phyloP scores from a whole-genome alignment of 1,139 yeast genomes.

The Scheffersomyces insectosa region DNA sequence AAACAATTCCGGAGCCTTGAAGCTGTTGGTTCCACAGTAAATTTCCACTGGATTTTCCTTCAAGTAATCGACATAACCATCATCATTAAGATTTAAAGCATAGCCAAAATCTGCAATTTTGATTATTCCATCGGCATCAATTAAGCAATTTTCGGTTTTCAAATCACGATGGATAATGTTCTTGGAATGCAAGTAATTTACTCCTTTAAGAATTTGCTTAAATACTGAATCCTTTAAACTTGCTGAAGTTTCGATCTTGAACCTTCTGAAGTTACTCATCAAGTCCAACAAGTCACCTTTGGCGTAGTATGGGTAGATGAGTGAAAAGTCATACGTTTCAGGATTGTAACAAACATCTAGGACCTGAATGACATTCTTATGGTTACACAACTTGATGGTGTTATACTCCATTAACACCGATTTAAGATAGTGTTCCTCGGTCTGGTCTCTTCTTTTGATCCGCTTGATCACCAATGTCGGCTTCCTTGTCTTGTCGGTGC shows the following conservation, averaged over 20 bases:
- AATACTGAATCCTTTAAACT: slow-evolving; percentile 47
- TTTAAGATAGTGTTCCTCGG: slow-evolving; percentile 14
- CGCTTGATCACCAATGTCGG: slow-evolving; percentile 29
- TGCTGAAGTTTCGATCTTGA: slow-evolving; percentile 27
- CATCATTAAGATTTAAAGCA: slow-evolving; percentile 34
- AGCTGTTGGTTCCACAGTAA: slow-evolving; percentile 51
- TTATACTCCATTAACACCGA: slow-evolving; percentile 32
- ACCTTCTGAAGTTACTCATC: slow-evolving; percentile 37
- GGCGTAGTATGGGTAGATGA: slow-evolving; percentile 44
- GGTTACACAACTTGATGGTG: slow-evolving; percentile 26
- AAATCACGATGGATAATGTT: slow-evolving; percentile 53
- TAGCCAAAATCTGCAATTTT: slow-evolving; percentile 57
- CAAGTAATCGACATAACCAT: slow-evolving; percentile 13
- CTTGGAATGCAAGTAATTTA: slow-evolving; percentile 43
- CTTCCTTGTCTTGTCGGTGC: slow-evolving; percentile 21
- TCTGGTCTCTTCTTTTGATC: slow-evolving; percentile 17
- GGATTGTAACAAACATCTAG: slow-evolving; percentile 22
- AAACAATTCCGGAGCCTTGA: slow-evolving; percentile 57
- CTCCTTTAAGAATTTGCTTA: slow-evolving; percentile 48
- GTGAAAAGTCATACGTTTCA: slow-evolving; percentile 18
- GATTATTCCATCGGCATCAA: slow-evolving; percentile 45
- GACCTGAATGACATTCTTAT: slow-evolving; percentile 32
- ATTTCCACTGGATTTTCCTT: slow-evolving; percentile 25
- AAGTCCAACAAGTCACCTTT: slow-evolving; percentile 51
- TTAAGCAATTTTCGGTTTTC: slow-evolving; percentile 55